Conservation (phyloP, 164 flowering plant species). For the Nelumbo lutea region DNA sequence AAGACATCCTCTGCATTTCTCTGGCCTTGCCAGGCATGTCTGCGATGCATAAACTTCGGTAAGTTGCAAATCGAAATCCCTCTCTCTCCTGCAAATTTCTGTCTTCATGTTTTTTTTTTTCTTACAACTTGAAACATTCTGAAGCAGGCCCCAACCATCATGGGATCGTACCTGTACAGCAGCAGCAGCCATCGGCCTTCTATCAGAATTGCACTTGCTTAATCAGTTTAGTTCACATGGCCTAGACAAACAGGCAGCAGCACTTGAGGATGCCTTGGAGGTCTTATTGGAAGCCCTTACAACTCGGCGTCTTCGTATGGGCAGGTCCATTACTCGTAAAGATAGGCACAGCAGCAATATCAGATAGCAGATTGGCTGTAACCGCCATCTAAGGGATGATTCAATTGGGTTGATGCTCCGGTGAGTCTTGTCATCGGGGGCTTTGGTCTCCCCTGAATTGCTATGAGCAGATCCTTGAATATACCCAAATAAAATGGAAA, state of each 20-base stretch:
- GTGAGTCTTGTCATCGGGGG: too few species aligned
- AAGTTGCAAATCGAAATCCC: conserved; percentile 5
- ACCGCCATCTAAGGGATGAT: background rate
- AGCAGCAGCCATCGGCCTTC: conserved; percentile 78
- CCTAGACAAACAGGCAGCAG: conserved; percentile 67
- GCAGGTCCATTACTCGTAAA: conserved; percentile 75
- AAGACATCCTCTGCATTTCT: conserved; percentile 67
- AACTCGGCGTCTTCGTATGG: conserved; percentile 67
- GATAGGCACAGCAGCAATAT: conserved; percentile 39
- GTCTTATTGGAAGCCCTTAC: conserved; percentile 62
- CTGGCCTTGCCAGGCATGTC: conserved; percentile 57
- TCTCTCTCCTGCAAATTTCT: background rate
- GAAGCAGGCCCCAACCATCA: conserved; percentile 90
- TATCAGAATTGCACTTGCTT: conserved; percentile 57
- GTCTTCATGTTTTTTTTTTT: background rate
- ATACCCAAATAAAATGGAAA: too few species aligned
- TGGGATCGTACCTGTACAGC: conserved; percentile 98
- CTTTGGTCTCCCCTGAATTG: too few species aligned
- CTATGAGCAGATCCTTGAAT: too few species aligned
- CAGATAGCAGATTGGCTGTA: conserved; percentile 10
- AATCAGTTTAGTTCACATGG: conserved; percentile 40
- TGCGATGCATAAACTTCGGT: conserved; percentile 90
- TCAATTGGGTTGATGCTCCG: too few species aligned
- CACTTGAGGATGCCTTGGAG: conserved; percentile 55
- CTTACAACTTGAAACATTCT: background rate